A percentile compares a stretch with the other conserved stretches of the same genome.
Conservation (phyloP, 331 rosid species). For the Acacia concinna region DNA sequence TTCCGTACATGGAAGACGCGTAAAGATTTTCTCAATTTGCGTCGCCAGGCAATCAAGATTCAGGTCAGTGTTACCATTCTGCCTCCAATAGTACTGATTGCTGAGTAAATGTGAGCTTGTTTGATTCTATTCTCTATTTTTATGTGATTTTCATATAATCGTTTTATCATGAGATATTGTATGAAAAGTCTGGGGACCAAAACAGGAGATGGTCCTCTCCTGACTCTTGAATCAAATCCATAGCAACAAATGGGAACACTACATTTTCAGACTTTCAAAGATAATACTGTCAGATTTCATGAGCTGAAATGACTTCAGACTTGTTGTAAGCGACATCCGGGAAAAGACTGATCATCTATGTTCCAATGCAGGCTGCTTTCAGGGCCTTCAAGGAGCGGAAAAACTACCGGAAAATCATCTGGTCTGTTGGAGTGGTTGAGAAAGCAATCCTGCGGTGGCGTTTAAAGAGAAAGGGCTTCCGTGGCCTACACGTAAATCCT, state of each 20-base stretch:
- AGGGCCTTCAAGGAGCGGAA: conserved; percentile 74
- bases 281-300: too few species aligned
- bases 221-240: neutral
- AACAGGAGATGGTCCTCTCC: neutral
- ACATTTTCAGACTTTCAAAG: neutral
- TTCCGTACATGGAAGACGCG: conserved; percentile 90
- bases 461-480: conserved; percentile 79
- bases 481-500: conserved; percentile 70
- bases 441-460: conserved; percentile 95
- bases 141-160: too few species aligned
- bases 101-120: neutral
- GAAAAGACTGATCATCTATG: conserved; percentile 21
- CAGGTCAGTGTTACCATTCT: conserved; percentile 59
- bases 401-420: conserved; percentile 74
- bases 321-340: neutral
- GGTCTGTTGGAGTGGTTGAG: conserved; percentile 93
- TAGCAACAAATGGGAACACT: neutral
- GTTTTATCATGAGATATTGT: too few species aligned
- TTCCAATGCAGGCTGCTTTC: conserved; percentile 74
- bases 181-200: neutral
- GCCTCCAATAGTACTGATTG: neutral
- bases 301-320: too few species aligned
- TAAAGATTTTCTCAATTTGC: conserved; percentile 70
- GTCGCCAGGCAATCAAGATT: conserved; percentile 79
- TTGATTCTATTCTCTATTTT: neutral